Base-by-base conservation (phyloP, 805 yeast genomes). In the Yarrowia yakushimensis region DNA sequence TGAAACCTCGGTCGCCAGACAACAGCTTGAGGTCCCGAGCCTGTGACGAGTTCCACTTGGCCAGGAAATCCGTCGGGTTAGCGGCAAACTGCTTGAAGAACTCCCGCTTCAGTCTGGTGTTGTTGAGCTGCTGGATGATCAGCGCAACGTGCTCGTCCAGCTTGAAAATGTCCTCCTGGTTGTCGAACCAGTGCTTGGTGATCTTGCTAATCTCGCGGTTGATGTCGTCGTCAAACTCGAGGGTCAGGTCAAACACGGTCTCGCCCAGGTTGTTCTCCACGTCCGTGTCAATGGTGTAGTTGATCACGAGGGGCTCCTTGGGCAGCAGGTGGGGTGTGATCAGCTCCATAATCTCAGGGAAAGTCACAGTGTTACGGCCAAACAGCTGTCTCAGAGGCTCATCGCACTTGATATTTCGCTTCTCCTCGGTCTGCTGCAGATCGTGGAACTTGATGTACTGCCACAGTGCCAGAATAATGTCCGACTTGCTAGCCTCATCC, bases 1-100 rank as follows among this genome's bases (percentile, higher is more conserved):
- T 86, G 74, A 85, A 88, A 10, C 92, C 93, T 68, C 88, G 94
- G 69, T 94, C 98, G 67, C 96, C 91, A 64, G 90, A 82, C 66
- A 94, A 79, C 13, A 93, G 88, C 75, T 88, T 91, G 70, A 94
- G 79, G 52, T 93, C 88, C 64, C 90, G 89, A 15, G 90, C 79
- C 73, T 94, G 96, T 45, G 90, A 86, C 45, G 85, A 87, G 65
- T 85, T 78, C 82, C 96, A 88, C 59, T 83, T 80, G 62, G 85
- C 79, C 67, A 94, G 76, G 68, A 90, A 89, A 23, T 80, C 80
- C 3, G 85, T 86, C 0, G 99, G 98, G 69, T 92, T 85, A 48
- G 86, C 80, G 41, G 88, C 79, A 64, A 94, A 77, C 65, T 85
- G 85, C 33, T 83, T 76, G 75, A 88, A 93, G 74, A 94, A 94